These are phyloP conservation scores for Magnusiomyces fungicola DNA, from an alignment of 1,139 yeast species.

Conservation along the genomic window DNA sequence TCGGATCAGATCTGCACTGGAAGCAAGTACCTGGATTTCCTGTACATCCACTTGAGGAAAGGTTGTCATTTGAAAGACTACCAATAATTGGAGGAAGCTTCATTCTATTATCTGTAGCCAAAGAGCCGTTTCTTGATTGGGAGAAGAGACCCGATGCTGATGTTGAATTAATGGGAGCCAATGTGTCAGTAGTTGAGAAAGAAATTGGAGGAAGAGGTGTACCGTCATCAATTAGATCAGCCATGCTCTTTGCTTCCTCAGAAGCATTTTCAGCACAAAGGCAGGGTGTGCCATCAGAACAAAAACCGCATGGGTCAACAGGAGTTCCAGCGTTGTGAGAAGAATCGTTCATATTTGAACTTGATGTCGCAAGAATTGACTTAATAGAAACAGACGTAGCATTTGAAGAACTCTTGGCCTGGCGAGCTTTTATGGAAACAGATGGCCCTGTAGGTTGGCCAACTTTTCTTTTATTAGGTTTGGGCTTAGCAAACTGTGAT, in stretches of 20 bases:
- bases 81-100: constrained; percentile 2
- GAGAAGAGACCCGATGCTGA: too few relatives aligned
- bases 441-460: constrained; percentile 23
- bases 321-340: constrained; percentile 31
- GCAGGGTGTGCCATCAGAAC: constrained; percentile 88
- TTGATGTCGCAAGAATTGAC: neutral
- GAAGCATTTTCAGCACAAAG: constrained; percentile 60
- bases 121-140: neutral
- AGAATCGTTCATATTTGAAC: neutral
- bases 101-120: neutral
- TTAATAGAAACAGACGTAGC: neutral
- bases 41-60: constrained; percentile 48
- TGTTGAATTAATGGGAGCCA: neutral
- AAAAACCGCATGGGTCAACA: constrained; percentile 83
- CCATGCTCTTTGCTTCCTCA: constrained; percentile 15
- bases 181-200: constrained; percentile 1
- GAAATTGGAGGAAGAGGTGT: constrained; percentile 6
- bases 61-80: neutral
- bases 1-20: constrained; percentile 80
- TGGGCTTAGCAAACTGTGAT: constrained; percentile 19
- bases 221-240: constrained; percentile 9
- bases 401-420: too few relatives aligned
- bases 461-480: neutral
- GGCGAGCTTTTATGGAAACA: too few relatives aligned
- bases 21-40: constrained; percentile 84